Evolutionary conservation across 2,329 filamentous ascomycete species (phyloP).

Genomic region (Colletotrichum tropicale): DNA sequence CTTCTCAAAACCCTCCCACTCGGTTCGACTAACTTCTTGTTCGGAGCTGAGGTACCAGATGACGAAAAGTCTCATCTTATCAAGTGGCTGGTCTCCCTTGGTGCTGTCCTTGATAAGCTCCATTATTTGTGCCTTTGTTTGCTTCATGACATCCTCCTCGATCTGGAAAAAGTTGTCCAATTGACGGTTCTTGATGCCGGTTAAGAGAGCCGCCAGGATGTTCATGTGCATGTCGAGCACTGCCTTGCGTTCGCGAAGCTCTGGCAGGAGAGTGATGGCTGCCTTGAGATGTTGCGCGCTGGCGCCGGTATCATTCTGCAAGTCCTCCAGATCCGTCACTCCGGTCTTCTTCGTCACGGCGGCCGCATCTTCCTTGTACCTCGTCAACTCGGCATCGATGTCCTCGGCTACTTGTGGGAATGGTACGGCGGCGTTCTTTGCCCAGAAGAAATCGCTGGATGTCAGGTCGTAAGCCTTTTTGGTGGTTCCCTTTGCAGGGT

Average conservation of each 20-base stretch:
- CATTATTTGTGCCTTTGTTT: constrained; percentile 86
- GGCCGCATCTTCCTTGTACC: constrained; percentile 93
- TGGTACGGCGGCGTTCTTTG: constrained; percentile 85
- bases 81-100: constrained; percentile 82
- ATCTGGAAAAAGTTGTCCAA: constrained; percentile 96
- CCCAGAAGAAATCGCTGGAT: constrained; percentile 95
- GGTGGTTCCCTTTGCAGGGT: constrained; percentile 74
- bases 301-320: constrained; percentile 86
- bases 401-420: constrained; percentile 97
- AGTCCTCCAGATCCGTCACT: constrained; percentile 87
- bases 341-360: constrained; percentile 96
- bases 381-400: constrained; percentile 89
- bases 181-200: constrained; percentile 85
- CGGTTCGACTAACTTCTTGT: constrained; percentile 79
- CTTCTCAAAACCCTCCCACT: constrained; percentile 87
- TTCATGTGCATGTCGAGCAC: constrained; percentile 98
- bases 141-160: constrained; percentile 91
- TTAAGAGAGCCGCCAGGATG: constrained; percentile 68
- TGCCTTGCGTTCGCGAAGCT: constrained; percentile 91
- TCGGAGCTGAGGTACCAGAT: constrained; percentile 98
- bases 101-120: constrained; percentile 81
- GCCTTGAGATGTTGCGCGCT: constrained; percentile 95
- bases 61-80: constrained; percentile 93
- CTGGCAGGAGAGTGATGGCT: constrained; percentile 90
- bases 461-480: constrained; percentile 92